These are phyloP conservation scores for Mycocentrospora acerina DNA, from an alignment of 2,329 filamentous ascomycete genomes.

Conservation along the genomic window DNA sequence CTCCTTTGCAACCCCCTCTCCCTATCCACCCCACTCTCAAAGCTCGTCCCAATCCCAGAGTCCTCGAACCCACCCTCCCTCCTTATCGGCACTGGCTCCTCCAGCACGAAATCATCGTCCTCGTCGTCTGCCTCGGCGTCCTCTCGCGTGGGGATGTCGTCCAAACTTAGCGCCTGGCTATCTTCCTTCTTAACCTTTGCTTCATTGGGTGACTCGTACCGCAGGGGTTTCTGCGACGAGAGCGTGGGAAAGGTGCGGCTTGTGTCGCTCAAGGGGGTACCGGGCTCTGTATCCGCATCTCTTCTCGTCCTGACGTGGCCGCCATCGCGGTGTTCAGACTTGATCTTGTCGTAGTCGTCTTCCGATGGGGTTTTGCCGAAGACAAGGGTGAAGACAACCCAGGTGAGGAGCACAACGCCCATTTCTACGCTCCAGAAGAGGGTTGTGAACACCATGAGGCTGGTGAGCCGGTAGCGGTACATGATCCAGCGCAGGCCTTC, in stretches of 20 bases:
- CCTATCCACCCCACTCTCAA: slow-evolving; percentile 39
- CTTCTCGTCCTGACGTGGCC: slow-evolving; percentile 17
- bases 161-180: slow-evolving; percentile 7
- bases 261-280: slow-evolving; percentile 47
- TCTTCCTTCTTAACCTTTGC: slow-evolving; percentile 25
- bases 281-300: slow-evolving; percentile 13
- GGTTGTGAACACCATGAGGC: slow-evolving; percentile 67
- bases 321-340: slow-evolving; percentile 8
- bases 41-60: slow-evolving; percentile 52
- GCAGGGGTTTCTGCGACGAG: slow-evolving; percentile 46
- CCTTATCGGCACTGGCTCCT: slow-evolving; percentile 21
- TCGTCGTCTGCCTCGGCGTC: slow-evolving; percentile 48
- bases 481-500: slow-evolving; percentile 73
- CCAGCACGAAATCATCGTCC: slow-evolving; percentile 47
- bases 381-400: slow-evolving; percentile 57
- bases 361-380: slow-evolving; percentile 19
- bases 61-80: slow-evolving; percentile 31
- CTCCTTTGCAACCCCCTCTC: slow-evolving; percentile 14
- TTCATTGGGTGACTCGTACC: slow-evolving; percentile 28
- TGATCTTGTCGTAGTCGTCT: slow-evolving; percentile 3
- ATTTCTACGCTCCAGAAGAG: slow-evolving; percentile 79
- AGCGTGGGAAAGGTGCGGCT: slow-evolving; percentile 52
- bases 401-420: slow-evolving; percentile 64
- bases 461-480: slow-evolving; percentile 75
- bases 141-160: slow-evolving; percentile 24